These are phyloP conservation scores for Durio zibethinus DNA, from an alignment of 345 rosid species.

Conservation along the genomic window DNA sequence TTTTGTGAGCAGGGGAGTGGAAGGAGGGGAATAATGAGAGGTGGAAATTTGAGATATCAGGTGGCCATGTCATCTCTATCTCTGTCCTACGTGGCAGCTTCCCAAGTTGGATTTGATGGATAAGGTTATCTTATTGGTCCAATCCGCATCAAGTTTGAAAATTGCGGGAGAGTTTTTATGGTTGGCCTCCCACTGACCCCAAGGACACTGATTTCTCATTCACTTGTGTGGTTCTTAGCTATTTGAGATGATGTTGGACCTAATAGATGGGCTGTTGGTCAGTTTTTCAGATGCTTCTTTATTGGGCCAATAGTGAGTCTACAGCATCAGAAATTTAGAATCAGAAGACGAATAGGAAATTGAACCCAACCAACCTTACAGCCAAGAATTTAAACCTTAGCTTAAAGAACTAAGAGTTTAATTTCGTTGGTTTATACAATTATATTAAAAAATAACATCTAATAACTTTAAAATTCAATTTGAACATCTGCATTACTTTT, in stretches of 20 bases:
- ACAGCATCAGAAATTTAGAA: background rate
- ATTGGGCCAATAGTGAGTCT: background rate
- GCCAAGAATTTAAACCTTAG: too few species aligned
- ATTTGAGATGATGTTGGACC: background rate
- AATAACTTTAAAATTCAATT: too few species aligned
- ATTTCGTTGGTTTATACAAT: too few species aligned
- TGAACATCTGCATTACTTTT: too few species aligned
- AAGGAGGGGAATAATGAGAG: slow-evolving; percentile 22
- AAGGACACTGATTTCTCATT: background rate
- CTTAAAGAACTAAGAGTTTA: too few species aligned
- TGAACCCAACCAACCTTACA: too few species aligned
- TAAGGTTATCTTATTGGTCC: slow-evolving; percentile 59
- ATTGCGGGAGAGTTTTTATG: background rate
- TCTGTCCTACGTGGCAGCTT: slow-evolving; percentile 55
- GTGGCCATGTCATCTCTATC: slow-evolving; percentile 24
- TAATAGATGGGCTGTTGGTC: background rate
- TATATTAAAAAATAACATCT: too few species aligned
- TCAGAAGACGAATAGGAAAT: too few species aligned
- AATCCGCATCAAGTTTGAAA: slow-evolving; percentile 33
- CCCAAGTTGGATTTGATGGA: slow-evolving; percentile 40
- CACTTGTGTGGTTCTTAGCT: background rate
- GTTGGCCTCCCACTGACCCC: background rate
- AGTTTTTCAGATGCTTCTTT: background rate
- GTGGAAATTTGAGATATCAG: slow-evolving; percentile 34
- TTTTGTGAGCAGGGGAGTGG: slow-evolving; percentile 11